Base-by-base conservation (phyloP, 805 yeast species). In the Monosporozyma unispora region DNA sequence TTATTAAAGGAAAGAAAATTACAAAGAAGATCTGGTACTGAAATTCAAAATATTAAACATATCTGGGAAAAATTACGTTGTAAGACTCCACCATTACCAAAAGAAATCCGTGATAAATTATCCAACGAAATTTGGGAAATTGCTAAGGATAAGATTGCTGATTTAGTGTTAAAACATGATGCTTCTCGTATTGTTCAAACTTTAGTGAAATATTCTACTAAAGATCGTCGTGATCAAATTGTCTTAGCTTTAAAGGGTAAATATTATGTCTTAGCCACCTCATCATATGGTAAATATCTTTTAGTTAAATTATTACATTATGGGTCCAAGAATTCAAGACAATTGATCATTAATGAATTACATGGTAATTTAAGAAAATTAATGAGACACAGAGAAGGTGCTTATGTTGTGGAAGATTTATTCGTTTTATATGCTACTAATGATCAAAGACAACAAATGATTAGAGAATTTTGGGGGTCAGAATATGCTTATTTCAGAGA, bases 301-400 rank as follows among this genome's bases (percentile, higher is more conserved):
- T 71, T 91, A 60, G 85, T 91, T 52, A 91, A 91, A 70, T 73
- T 91, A 57, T 74, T 91, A 60, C 96, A 90, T 69, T 91, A 91
- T 68, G 99, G 99, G 6, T 78, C 91, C 6, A 87, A 82, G 62
- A 82, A 82, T 28, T 80, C 90, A 1, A 78, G 96, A 60, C 84
- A 80, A 48, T 57, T 79, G 35, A 84, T 91, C 50, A 75, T 90
- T 50, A 77, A 83, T 61, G 96, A 89, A 70, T 75, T 91, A 56
- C 96, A 89, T 62, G 99, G 99, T 46, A 82, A 83, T 59, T 78
- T 87, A 61, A 78, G 96, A 66, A 91, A 88, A 69, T 74, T 91
- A 51, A 88, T 91, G 93, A 82, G 95, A 74, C 97, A 91, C 70
- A 84, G 86, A 71, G 98, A 91, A 75, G 99, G 97, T 70, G 98